phyloP scores from a whole-genome alignment of 805 yeast species.

The Zygosaccharomyces rouxii region DNA sequence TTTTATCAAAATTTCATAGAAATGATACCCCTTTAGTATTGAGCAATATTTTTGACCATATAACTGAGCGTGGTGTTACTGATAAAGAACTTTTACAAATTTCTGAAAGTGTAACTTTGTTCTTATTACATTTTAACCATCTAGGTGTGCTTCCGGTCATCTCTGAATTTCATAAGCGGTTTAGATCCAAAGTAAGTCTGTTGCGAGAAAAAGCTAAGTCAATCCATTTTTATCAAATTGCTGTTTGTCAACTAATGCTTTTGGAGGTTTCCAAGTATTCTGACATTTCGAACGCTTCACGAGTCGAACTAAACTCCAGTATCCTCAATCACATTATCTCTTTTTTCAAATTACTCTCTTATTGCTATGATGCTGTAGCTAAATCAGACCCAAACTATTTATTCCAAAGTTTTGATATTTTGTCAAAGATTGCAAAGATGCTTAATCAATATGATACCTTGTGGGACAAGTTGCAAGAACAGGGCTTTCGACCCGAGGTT shows the following conservation, averaged over 20 bases:
- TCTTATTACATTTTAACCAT: conserved; percentile 21
- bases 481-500: conserved; percentile 17
- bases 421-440: conserved; percentile 16
- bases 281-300: conserved; percentile 12
- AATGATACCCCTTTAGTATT: conserved; percentile 9
- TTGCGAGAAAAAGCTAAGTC: conserved; percentile 28
- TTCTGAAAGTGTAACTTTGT: conserved; percentile 16
- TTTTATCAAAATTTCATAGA: conserved; percentile 20
- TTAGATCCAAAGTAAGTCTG: conserved; percentile 25
- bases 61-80: conserved; percentile 25
- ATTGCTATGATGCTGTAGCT: conserved; percentile 12
- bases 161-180: conserved; percentile 25
- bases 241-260: conserved; percentile 29
- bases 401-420: conserved; percentile 19
- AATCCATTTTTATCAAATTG: conserved; percentile 31
- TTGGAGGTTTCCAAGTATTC: conserved; percentile 26
- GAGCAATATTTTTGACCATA: conserved; percentile 17
- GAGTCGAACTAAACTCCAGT: conserved; percentile 16
- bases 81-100: conserved; percentile 25
- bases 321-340: conserved; percentile 27
- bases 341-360: conserved; percentile 27
- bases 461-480: conserved; percentile 21
- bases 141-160: conserved; percentile 19
- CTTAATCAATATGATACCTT: conserved; percentile 11
- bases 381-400: conserved; percentile 10